Evolutionary conservation across 352 stramenopile genomes (phyloP).

Genomic region (Globisporangium splendens): DNA sequence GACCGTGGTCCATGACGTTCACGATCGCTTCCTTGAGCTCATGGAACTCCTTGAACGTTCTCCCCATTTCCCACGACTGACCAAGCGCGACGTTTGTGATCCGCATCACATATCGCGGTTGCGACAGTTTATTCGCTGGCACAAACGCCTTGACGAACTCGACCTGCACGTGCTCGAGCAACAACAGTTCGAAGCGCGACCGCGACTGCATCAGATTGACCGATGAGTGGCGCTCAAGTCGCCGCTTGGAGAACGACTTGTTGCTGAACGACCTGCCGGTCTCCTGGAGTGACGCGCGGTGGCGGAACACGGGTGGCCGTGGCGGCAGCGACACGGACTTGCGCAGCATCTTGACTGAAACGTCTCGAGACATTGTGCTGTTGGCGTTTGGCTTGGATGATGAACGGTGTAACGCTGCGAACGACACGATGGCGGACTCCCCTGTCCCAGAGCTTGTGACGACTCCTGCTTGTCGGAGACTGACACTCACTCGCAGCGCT

Average conservation of each 20-base stretch:
- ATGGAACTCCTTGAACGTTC: constrained; percentile 76
- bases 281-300: constrained; percentile 40
- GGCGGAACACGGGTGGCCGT: constrained; percentile 21
- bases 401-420: too few relatives aligned
- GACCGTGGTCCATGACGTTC: constrained; percentile 62
- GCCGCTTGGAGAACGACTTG: constrained; percentile 39
- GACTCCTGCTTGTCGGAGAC: too few relatives aligned
- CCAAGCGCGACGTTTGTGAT: constrained; percentile 60
- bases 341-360: constrained; percentile 11
- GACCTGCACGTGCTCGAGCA: constrained; percentile 74
- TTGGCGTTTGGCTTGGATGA: too few relatives aligned
- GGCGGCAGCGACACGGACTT: constrained; percentile 42
- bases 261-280: constrained; percentile 24
- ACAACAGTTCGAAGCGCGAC: constrained; percentile 54
- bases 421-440: too few relatives aligned
- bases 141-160: constrained; percentile 81
- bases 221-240: constrained; percentile 49
- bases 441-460: too few relatives aligned
- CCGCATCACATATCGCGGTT: constrained; percentile 76
- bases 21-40: constrained; percentile 70
- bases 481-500: too few relatives aligned
- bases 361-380: too few relatives aligned
- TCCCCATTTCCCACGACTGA: constrained; percentile 78
- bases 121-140: constrained; percentile 62
- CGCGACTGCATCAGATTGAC: constrained; percentile 10